These are phyloP conservation scores for Collariella sp. DNA, from an alignment of 495 filamentous ascomycete genomes.

Conservation along the genomic window DNA sequence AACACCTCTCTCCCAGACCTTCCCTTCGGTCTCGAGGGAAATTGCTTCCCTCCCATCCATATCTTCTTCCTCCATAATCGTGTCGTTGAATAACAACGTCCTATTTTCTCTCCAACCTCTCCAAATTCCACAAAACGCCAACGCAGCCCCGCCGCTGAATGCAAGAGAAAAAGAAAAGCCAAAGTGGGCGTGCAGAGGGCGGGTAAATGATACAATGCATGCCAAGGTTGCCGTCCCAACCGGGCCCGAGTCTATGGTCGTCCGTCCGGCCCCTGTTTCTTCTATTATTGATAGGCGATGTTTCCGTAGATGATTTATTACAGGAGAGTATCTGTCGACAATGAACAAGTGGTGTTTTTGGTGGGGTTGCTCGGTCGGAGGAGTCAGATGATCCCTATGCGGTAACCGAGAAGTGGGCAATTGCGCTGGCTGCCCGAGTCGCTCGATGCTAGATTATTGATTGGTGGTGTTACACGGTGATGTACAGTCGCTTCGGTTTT, in stretches of 20 bases:
- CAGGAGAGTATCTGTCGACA: conserved; percentile 2
- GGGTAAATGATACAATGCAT: not conserved
- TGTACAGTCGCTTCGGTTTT: not conserved
- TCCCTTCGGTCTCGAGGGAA: no score
- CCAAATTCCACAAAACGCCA: not conserved
- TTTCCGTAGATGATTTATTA: not conserved
- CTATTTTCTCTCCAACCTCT: not conserved
- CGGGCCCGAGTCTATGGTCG: conserved; percentile 6
- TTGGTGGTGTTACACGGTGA: not conserved
- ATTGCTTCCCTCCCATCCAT: no score
- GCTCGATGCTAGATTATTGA: not conserved
- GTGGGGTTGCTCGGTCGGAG: not conserved
- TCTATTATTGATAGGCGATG: conserved; percentile 1
- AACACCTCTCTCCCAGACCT: no score
- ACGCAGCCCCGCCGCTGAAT: not conserved
- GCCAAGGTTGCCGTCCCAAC: not conserved
- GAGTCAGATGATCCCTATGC: no score
- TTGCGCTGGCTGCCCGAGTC: not conserved
- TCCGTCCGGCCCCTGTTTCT: not conserved
- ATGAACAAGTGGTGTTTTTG: not conserved
- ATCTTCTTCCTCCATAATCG: not conserved
- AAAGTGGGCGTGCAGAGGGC: not conserved
- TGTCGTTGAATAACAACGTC: not conserved
- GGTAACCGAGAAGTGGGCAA: no score
- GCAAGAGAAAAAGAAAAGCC: not conserved